A percentile compares a stretch with the other conserved stretches of the same genome.
Evolutionary conservation across 371 early-diverging fungal genomes (phyloP).

Genomic region (Apophysomyces trapeziformis): DNA sequence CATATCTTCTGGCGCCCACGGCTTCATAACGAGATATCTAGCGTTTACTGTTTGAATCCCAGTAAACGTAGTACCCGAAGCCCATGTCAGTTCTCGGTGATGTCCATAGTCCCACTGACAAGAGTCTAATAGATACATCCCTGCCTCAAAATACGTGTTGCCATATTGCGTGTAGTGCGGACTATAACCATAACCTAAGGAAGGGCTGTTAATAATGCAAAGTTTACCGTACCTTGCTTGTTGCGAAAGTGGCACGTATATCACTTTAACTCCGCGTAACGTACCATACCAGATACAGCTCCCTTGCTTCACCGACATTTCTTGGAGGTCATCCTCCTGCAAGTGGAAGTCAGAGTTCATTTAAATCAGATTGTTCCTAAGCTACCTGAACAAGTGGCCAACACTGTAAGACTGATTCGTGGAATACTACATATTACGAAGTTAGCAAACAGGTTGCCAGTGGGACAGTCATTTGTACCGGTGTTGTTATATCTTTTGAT

Average conservation of each 20-base stretch:
- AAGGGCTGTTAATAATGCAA: too few species aligned
- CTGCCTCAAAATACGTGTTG: not conserved
- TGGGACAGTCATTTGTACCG: not conserved
- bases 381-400: not conserved
- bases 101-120: not conserved
- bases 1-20: constrained; percentile 11
- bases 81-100: not conserved
- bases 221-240: too few species aligned
- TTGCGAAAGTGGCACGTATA: too few species aligned
- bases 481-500: not conserved
- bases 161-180: too few species aligned
- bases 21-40: constrained; percentile 8
- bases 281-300: too few species aligned
- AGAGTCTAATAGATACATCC: not conserved
- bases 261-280: too few species aligned
- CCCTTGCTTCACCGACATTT: not conserved
- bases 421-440: not conserved
- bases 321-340: not conserved
- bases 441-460: not conserved
- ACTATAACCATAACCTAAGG: too few species aligned
- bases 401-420: not conserved
- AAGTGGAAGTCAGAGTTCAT: not conserved
- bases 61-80: not conserved
- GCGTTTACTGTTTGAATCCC: not conserved
- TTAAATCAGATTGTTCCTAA: not conserved